A percentile compares a stretch with the other conserved stretches of the same genome.
phyloP scores from a whole-genome alignment of 2,329 filamentous ascomycete species.

The Colletotrichum sidae region DNA sequence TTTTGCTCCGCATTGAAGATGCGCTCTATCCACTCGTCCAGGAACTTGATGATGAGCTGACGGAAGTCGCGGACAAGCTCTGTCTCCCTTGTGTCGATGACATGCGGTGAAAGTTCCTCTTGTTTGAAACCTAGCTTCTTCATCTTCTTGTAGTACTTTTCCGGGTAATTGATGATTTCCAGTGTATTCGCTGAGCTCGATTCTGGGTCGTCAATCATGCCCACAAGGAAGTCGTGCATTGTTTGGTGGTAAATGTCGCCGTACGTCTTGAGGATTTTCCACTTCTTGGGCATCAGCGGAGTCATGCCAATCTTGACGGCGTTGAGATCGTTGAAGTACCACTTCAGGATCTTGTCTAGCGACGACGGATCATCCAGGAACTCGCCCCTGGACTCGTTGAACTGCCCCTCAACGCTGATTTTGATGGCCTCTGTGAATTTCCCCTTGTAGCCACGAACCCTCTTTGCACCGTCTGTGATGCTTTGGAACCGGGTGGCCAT shows the following conservation, averaged over 20 bases:
- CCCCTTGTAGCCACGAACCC: conserved; percentile 94
- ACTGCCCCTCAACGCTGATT: conserved; percentile 78
- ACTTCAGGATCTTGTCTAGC: conserved; percentile 89
- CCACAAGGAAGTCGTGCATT: conserved; percentile 94
- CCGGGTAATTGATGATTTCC: conserved; percentile 92
- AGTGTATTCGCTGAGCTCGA: conserved; percentile 89
- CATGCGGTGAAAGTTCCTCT: conserved; percentile 83
- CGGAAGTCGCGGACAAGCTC: conserved; percentile 95
- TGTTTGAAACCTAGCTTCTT: conserved; percentile 83
- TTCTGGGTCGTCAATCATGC: conserved; percentile 84
- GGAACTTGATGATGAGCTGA: conserved; percentile 91
- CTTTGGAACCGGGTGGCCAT: conserved; percentile 94
- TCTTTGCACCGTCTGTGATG: conserved; percentile 92
- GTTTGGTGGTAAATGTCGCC: conserved; percentile 89
- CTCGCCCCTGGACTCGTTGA: conserved; percentile 75
- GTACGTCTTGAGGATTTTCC: conserved; percentile 94
- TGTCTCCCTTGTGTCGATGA: conserved; percentile 89
- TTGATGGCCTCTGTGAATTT: conserved; percentile 89
- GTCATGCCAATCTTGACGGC: conserved; percentile 95
- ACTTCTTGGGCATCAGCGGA: conserved; percentile 92
- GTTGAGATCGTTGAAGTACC: conserved; percentile 98
- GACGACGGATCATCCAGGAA: conserved; percentile 87
- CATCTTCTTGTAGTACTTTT: conserved; percentile 98
- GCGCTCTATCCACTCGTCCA: conserved; percentile 97
- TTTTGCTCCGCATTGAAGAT: conserved; percentile 87